These are phyloP conservation scores for Irpex lacteus DNA, from an alignment of 1,284 basidiomycete species.

Conservation along the genomic window DNA sequence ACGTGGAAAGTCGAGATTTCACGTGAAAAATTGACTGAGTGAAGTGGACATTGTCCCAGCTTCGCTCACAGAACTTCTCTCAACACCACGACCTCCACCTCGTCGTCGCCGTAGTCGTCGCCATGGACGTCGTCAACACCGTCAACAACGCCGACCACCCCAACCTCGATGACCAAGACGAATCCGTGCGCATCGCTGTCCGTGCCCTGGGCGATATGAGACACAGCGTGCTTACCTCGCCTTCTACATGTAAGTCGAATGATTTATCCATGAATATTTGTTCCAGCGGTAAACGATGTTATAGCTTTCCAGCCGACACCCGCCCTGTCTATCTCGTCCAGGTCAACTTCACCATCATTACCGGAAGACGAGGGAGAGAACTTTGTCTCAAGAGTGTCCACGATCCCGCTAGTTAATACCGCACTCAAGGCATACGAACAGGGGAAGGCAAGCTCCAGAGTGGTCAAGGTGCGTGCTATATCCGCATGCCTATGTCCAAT, in stretches of 20 bases:
- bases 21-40: neutral
- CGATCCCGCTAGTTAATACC: slow-evolving; percentile 60
- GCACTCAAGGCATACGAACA: slow-evolving; percentile 74
- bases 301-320: slow-evolving; percentile 35
- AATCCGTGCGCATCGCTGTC: slow-evolving; percentile 65
- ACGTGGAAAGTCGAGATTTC: slow-evolving; percentile 1
- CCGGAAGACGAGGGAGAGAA: slow-evolving; percentile 28
- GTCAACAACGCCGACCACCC: slow-evolving; percentile 16
- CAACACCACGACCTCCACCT: neutral
- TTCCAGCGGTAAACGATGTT: neutral
- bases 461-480: slow-evolving; percentile 61
- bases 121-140: neutral
- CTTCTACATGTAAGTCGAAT: slow-evolving; percentile 28
- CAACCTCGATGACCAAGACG: slow-evolving; percentile 41
- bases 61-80: neutral
- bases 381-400: slow-evolving; percentile 50
- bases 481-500: slow-evolving; percentile 7
- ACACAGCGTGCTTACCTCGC: slow-evolving; percentile 36
- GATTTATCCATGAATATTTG: slow-evolving; percentile 6
- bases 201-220: slow-evolving; percentile 70
- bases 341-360: slow-evolving; percentile 32
- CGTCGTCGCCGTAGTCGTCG: neutral
- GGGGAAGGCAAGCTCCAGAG: slow-evolving; percentile 73
- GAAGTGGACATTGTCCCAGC: neutral
- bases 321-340: slow-evolving; percentile 32